Base-by-base conservation (phyloP, 129 eudicot species). In the Apium graveolens region DNA sequence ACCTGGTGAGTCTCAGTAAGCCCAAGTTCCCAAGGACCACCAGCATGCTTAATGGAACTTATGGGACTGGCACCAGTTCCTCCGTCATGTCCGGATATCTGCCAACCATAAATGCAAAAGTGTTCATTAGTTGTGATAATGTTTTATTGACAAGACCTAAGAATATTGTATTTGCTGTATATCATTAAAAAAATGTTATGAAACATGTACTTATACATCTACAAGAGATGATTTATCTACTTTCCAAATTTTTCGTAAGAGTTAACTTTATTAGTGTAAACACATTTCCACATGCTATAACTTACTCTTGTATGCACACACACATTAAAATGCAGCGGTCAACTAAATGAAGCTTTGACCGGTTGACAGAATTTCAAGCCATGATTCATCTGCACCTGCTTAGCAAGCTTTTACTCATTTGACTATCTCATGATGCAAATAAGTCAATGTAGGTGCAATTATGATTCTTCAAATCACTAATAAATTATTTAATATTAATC, bases 21-120 rank as follows among this genome's bases (percentile, higher is more conserved):
- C 81, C 99, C 99, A 66, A 96, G 97, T 80, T 96, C 99, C 99
- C 99, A 96, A 86, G 99, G 99, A 83, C 99, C 99, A 65, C 99
- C 99, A 78, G 99, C 99, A 84, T 96, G 99, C 88, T 96, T 96
- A 77, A 96, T 96, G 74, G 99, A 96, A 78, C 99, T 96, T 74
- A 96, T 90, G 17, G 99, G 99, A 85, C 99, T 96, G 69, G 99
- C 99, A 80, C 99, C 99, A 69, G 99, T 96, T 76, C 99, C 99
- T 55, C 99, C 99, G 81, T 96, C 99, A 82, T 96, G 99, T 78
- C 99, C 99, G 7, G 99, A 96, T 87, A 96, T 90, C 99, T 95
- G 82, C 77, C 84, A 78, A 81, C 11, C 76, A 84, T 70, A 31
- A 31, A 37, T 37, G 46, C 27, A 70, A 34, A 70, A 70, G 21